Base-by-base conservation (phyloP, 805 yeast genomes). In the Starmerella stigmatis region DNA sequence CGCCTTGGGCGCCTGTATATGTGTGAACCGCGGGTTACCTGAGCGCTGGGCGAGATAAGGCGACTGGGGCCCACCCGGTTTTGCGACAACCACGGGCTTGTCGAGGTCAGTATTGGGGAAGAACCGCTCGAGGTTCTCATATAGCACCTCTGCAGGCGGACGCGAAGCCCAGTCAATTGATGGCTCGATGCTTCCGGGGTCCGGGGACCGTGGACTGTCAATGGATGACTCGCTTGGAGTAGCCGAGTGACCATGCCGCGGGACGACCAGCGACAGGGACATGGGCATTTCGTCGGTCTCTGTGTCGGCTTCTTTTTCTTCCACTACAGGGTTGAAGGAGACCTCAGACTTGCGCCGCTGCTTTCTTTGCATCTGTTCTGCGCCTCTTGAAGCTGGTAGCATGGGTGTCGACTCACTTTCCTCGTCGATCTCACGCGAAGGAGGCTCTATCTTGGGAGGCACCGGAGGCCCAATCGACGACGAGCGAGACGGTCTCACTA, bases 21-120 rank as follows among this genome's bases (percentile, higher is more conserved):
- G 12, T 5, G 38, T 21, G 27, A 34, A 34, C 5, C 38, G 38
- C 7, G 38, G 38, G 12, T 21, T 8, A 12, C 20, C 27, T 8
- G 38, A 22, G 27, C 27, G 38, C 8, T 34, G 21, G 26, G 9
- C n/a, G 26, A 22, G n/a, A 26, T 27, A 21, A 4, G 30, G 23
- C 19, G 25, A 12, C 12, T 19, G 43, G 12, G 40, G 41, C 26
- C 15, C 42, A 30, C 44, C 19, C 17, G n/a, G n/a, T 27, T 31
- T 31, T 82, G 94, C 13, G 17, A 35, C 43, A 20, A 89, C 75
- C 27, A 92, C 85, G 2, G 96, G 94, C 56, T 81, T 82, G 60
- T 92, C 99, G 49, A 92, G 71, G 63, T 89, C 89, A 0, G 96
- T 79, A 55, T 82, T 74, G 0, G 98, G 98, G 69, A 92, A 92